Conservation (phyloP, 1,284 basidiomycete species). For the Marasmius oreades region DNA sequence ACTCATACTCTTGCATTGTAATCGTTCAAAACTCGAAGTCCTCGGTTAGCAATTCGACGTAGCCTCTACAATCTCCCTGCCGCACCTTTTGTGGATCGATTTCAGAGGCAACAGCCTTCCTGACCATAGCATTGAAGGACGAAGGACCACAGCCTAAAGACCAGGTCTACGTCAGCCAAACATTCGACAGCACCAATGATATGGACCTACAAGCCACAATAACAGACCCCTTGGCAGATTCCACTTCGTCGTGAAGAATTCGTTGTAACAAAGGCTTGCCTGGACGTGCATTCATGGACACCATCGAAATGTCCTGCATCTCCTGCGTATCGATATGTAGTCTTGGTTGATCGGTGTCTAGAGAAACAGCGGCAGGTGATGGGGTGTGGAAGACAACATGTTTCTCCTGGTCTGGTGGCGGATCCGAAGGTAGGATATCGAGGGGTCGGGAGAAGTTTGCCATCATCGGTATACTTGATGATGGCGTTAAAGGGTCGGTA, state of each 20-base stretch:
- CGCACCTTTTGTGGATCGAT: slow-evolving; percentile 56
- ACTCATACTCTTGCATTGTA: background rate
- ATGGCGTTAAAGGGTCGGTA: background rate
- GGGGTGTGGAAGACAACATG: slow-evolving; percentile 15
- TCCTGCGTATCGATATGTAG: slow-evolving; percentile 67
- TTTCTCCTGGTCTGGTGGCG: background rate
- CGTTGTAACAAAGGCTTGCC: slow-evolving; percentile 73
- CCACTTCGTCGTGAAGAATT: slow-evolving; percentile 67
- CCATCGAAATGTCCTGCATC: slow-evolving; percentile 58
- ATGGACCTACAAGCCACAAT: slow-evolving; percentile 63
- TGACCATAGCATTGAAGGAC: slow-evolving; percentile 68
- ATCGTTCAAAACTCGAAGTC: slow-evolving; percentile 57
- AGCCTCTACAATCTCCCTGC: slow-evolving; percentile 60
- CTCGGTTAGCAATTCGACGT: slow-evolving; percentile 61
- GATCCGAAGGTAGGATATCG: background rate
- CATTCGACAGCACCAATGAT: background rate
- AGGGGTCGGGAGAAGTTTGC: background rate
- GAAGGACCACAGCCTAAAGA: slow-evolving; percentile 68
- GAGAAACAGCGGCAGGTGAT: slow-evolving; percentile 6
- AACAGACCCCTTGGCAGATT: slow-evolving; percentile 50
- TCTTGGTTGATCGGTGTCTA: slow-evolving; percentile 25
- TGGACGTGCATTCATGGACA: slow-evolving; percentile 68
- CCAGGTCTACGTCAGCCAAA: background rate
- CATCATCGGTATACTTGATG: background rate
- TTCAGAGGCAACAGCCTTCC: slow-evolving; percentile 63